A percentile compares a stretch with the other conserved stretches of the same genome.
phyloP scores from a whole-genome alignment of 305 asterid genomes.

The Plantago rigida region DNA sequence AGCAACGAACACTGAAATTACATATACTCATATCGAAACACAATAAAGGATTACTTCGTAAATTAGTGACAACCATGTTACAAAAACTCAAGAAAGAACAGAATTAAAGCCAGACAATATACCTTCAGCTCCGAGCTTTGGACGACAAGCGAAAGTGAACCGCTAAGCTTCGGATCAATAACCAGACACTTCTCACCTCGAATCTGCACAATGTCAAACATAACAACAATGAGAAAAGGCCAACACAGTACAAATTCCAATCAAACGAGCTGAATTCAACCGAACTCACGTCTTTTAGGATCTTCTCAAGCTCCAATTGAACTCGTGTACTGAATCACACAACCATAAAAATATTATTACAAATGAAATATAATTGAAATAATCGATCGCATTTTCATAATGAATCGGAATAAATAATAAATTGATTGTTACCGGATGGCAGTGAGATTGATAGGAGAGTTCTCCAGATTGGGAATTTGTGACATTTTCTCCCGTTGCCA shows the following conservation, averaged over 20 bases:
- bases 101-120: constrained; percentile 20
- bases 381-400: not conserved
- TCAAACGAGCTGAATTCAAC: not conserved
- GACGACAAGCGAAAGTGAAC: constrained; percentile 70
- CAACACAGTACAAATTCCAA: not conserved
- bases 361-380: not conserved
- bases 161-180: constrained; percentile 88
- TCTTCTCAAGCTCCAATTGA: constrained; percentile 57
- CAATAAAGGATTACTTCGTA: not conserved
- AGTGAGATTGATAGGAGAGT: constrained; percentile 75
- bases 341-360: not conserved
- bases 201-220: constrained; percentile 35
- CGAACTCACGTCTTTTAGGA: constrained; percentile 62
- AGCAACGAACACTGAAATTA: constrained; percentile 5
- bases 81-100: constrained; percentile 11
- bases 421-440: constrained; percentile 43
- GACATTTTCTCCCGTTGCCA: constrained; percentile 38
- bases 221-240: constrained; percentile 9
- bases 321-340: constrained; percentile 56
- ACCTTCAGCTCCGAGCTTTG: constrained; percentile 84
- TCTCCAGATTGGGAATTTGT: constrained; percentile 81
- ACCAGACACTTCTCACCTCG: constrained; percentile 91
- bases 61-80: too few species aligned
- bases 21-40: constrained; percentile 10
- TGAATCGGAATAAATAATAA: constrained; percentile 12